Percentiles rank a stretch among this genome's conserved stretches.
These are phyloP conservation scores for Penicillium lagena DNA, from an alignment of 495 filamentous ascomycete genomes.

Conservation along the genomic window DNA sequence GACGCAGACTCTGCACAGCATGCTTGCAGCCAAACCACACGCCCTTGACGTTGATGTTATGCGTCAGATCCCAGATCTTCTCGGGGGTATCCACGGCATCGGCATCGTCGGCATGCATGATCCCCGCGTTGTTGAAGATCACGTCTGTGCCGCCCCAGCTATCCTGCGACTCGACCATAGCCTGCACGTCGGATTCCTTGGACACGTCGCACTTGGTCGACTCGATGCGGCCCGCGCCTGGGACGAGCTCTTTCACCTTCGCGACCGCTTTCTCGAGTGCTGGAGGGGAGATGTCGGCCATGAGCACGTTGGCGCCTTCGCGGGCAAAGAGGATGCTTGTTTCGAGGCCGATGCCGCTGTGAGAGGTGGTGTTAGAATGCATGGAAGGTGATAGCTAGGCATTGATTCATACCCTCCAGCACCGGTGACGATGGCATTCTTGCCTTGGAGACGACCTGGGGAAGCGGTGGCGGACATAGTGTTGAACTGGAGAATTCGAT, in stretches of 20 bases:
- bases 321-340: slow-evolving; percentile 86
- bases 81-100: slow-evolving; percentile 83
- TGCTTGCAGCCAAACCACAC: slow-evolving; percentile 97
- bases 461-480: slow-evolving; percentile 9
- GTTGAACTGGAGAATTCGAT: not conserved
- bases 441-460: slow-evolving; percentile 66
- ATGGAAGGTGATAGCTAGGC: not conserved
- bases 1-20: slow-evolving; percentile 75
- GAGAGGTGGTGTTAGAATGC: not conserved
- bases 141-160: slow-evolving; percentile 88
- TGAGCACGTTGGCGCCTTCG: slow-evolving; percentile 81
- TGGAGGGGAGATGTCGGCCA: slow-evolving; percentile 74
- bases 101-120: slow-evolving; percentile 88
- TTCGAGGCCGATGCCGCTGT: slow-evolving; percentile 91
- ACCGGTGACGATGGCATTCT: slow-evolving; percentile 90
- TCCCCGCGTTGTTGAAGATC: slow-evolving; percentile 98
- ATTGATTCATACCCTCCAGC: slow-evolving; percentile 66
- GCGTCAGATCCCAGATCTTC: slow-evolving; percentile 91
- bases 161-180: slow-evolving; percentile 66
- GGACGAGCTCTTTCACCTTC: slow-evolving; percentile 68
- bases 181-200: slow-evolving; percentile 68
- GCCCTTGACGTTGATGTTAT: slow-evolving; percentile 95
- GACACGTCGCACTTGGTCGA: slow-evolving; percentile 57
- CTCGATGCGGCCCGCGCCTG: slow-evolving; percentile 50
- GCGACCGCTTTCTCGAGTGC: slow-evolving; percentile 63